Conservation (phyloP, 2,329 filamentous ascomycete genomes). For the Fonsecaea nubica region DNA sequence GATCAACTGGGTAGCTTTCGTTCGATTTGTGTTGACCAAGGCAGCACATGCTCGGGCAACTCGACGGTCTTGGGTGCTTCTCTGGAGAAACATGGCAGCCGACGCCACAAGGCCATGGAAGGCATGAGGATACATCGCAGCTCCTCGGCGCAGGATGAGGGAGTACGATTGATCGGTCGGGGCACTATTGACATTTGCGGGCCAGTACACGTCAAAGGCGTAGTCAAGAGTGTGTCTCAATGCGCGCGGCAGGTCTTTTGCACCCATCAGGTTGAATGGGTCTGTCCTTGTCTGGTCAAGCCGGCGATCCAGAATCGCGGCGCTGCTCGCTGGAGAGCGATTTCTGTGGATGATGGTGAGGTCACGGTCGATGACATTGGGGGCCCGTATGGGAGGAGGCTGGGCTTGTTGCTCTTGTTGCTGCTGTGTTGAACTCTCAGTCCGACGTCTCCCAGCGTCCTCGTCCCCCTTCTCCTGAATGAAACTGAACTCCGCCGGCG, state of each 20-base stretch:
- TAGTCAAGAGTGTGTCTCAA: neutral
- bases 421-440: neutral
- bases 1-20: neutral
- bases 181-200: neutral
- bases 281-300: neutral
- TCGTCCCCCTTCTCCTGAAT: neutral
- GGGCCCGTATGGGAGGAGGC: neutral
- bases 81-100: neutral
- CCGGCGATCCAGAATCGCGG: neutral
- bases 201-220: neutral
- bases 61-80: neutral
- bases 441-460: neutral
- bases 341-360: neutral
- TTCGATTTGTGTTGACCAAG: neutral
- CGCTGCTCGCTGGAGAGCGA: neutral
- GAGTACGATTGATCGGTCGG: neutral
- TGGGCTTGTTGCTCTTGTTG: neutral
- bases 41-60: neutral
- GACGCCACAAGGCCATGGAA: neutral
- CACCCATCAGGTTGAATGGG: neutral
- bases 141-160: slow-evolving; percentile 2
- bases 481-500: neutral
- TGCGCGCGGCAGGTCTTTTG: neutral
- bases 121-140: neutral
- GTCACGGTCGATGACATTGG: neutral